Conservation (phyloP, 2,329 filamentous ascomycete species). For the Talaromyces funiculosus region DNA sequence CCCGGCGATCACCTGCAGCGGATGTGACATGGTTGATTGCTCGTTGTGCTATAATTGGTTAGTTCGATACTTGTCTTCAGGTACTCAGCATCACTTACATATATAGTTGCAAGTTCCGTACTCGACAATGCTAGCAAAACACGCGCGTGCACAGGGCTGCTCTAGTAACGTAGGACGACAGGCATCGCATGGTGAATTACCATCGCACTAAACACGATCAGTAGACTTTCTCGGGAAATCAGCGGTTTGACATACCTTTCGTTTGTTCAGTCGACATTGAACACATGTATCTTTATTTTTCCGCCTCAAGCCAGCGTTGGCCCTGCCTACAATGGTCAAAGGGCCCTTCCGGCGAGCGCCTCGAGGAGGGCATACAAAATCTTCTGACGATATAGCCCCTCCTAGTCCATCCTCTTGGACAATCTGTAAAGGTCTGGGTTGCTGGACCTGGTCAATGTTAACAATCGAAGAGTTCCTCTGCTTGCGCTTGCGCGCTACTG, state of each 20-base stretch:
- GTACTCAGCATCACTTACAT: conserved; percentile 26
- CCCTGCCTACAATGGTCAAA: conserved; percentile 33
- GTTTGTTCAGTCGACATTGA: conserved; percentile 40
- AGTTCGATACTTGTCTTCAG: not conserved
- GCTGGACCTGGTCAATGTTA: conserved; percentile 24
- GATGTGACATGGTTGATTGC: conserved; percentile 38
- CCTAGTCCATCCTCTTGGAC: conserved; percentile 41
- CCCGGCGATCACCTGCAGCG: conserved; percentile 26
- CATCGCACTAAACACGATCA: conserved; percentile 31
- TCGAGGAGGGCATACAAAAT: conserved; percentile 38
- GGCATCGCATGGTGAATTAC: conserved; percentile 37
- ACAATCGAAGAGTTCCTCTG: conserved; percentile 22
- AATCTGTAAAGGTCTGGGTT: conserved; percentile 35
- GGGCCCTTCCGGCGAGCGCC: conserved; percentile 40
- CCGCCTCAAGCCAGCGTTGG: conserved; percentile 37
- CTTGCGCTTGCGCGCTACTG: conserved; percentile 34
- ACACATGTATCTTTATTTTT: conserved; percentile 43
- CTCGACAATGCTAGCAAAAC: conserved; percentile 41
- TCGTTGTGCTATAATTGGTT: conserved; percentile 32
- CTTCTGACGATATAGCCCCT: conserved; percentile 37
- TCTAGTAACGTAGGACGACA: conserved; percentile 39
- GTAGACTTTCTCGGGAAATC: conserved; percentile 10
- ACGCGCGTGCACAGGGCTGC: conserved; percentile 40
- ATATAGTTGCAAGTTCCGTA: conserved; percentile 44
- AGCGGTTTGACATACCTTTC: conserved; percentile 29